Evolutionary conservation across 1,139 yeast species (phyloP).

Genomic region (Zygosaccharomyces sapae): DNA sequence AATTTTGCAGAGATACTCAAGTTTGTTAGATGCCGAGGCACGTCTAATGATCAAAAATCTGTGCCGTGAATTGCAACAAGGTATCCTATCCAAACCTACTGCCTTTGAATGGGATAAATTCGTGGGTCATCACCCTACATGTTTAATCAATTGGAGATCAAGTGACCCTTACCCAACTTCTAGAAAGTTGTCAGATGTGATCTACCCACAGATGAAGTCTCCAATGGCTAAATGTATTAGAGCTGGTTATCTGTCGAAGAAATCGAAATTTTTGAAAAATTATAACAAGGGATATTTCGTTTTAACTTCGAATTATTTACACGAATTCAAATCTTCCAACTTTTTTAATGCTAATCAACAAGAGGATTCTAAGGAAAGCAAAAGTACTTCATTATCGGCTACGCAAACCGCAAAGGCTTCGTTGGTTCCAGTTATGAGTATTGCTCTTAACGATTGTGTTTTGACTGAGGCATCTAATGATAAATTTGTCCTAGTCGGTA

Average conservation of each 20-base stretch:
- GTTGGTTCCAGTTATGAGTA: conserved; percentile 40
- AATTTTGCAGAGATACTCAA: conserved; percentile 52
- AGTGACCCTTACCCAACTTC: conserved; percentile 46
- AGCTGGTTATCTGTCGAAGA: conserved; percentile 54
- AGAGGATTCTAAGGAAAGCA: conserved; percentile 20
- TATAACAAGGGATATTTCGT: conserved; percentile 67
- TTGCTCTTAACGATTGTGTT: conserved; percentile 40
- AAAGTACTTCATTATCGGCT: conserved; percentile 14
- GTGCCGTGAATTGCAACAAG: conserved; percentile 58
- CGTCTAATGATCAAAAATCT: conserved; percentile 53
- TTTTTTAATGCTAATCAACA: conserved; percentile 42
- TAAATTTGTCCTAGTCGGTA: conserved; percentile 34
- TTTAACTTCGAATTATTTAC: conserved; percentile 66
- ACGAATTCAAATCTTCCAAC: conserved; percentile 65
- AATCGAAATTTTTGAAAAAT: conserved; percentile 59
- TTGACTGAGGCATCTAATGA: conserved; percentile 38
- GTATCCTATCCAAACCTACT: conserved; percentile 58
- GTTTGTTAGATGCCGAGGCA: conserved; percentile 54
- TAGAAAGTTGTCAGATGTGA: conserved; percentile 47
- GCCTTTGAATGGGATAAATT: conserved; percentile 74
- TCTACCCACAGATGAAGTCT: conserved; percentile 51
- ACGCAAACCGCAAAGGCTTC: conserved; percentile 20
- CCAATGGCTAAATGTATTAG: conserved; percentile 49
- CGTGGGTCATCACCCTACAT: conserved; percentile 49
- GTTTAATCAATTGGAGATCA: conserved; percentile 42